Evolutionary conservation across 2,329 filamentous ascomycete species (phyloP), one percentile per base, ranked within the genome.

Genomic region (Moelleriella libera): DNA sequence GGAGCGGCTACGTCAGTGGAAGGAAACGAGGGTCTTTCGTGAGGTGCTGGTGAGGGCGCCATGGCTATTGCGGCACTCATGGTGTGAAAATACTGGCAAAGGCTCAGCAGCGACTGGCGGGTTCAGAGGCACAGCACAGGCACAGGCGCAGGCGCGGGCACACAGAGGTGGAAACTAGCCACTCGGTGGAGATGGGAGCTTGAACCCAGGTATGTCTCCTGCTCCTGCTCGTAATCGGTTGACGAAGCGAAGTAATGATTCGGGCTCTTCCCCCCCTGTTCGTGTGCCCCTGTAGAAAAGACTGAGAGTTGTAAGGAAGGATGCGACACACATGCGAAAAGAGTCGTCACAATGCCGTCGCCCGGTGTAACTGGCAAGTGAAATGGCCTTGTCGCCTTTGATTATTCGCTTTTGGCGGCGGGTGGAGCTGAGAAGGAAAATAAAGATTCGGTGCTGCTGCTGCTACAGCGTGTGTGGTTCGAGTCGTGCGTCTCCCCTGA

Each of bases 1-100:
- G 49, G 37, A 28, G 46, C 12, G 43, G 63, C 56, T 40, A 65
- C 58, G 43, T 58, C 53, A 48, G 68, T 75, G 53, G 71, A 69
- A 58, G 72, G 65, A 55, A 75, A 77, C n/a, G 72, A 69, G 50
- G 75, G 68, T 61, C 78, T 70, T 62, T 82, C 78, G 63, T 82
- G 78, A 55, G 78, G 78, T 66, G 78, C 78, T 59, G 78, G 79
- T 62, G 79, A 82, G 54, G 78, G 78, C 60, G 76, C 78, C 79
- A 82, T 82, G 58, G 78, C 76, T 61, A 82, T 75, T 64, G 76
- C 78, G 62, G 79, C 72, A 69, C 78, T 82, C 79, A 83, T 83
- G 62, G 57, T 80, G 63, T 57, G 54, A 28, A 41, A 41, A 41
- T 28, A n/a, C 6, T n/a, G 40, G 40, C 40, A 41, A 41, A 41